Evolutionary conservation across 208 protist species (phyloP), one percentile per base, ranked within the genome.

Genomic region (Leishmania turanica): DNA sequence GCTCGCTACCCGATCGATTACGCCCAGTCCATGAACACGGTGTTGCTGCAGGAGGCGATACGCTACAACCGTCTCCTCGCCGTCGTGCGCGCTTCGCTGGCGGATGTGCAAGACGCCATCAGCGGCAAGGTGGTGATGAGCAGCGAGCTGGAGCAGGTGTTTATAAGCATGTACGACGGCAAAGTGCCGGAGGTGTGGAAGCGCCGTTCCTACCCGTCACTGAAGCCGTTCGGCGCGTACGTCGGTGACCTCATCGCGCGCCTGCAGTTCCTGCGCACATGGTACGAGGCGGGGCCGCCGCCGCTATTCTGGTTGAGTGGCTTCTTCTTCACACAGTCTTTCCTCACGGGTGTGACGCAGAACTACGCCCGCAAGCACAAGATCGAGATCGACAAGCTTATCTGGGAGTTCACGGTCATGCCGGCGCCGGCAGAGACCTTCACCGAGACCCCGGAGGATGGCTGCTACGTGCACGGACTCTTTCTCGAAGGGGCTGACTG

Each of bases 281-380:
- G 96, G 93, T 94, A 93, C 82, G 91, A 96, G 56, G 84, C 89
- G 51, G 97, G 91, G 1, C 92, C 91, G 27, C 98, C 98, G 75
- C 73, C 83, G 15, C 89, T 92, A 60, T 99, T 99, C 90, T 99
- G 97, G 97, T 91, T 99, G 53, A 98, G 97, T 69, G 97, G 97
- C 42, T 99, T 99, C 88, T 99, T 99, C 95, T 99, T 99, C 92
- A 99, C 99, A 49, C 98, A 99, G 86, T 98, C 97, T 0, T 99
- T 99, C 89, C 86, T 99, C 75, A 99, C 98, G 0, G 98, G 97
- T 66, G 96, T 98, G 15, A 97, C 98, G 89, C 98, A 99, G 86
- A 99, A 99, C 92, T 99, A 98, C 87, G 98, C 99, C n/a, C 92
- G 99, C 47, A 98, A 98, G 87, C 89, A 98, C 82, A 85, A 90